Conservation (phyloP, 331 rosid genomes). For the Rhamnella rubrinervis region DNA sequence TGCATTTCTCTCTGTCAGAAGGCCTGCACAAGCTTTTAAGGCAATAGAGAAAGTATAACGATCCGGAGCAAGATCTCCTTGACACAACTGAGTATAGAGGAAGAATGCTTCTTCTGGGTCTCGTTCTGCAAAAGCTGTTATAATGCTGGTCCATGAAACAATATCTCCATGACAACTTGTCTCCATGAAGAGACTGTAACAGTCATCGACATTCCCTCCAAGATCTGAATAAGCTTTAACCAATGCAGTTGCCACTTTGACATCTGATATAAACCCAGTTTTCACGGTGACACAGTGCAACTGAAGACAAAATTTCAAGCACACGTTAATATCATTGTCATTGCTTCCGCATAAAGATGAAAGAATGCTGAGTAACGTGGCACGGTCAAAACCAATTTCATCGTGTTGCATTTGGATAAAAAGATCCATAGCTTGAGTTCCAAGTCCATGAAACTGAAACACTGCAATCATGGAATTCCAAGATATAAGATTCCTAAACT, state of each 20-base stretch:
- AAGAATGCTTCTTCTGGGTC: constrained; percentile 68
- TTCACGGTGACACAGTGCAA: constrained; percentile 66
- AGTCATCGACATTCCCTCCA: constrained; percentile 55
- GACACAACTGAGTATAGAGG: constrained; percentile 59
- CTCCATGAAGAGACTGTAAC: constrained; percentile 69
- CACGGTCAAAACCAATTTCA: constrained; percentile 65
- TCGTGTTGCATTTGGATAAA: constrained; percentile 55
- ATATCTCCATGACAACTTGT: constrained; percentile 52
- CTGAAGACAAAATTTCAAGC: constrained; percentile 47
- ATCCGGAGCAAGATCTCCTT: constrained; percentile 56
- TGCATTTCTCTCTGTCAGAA: constrained; percentile 60
- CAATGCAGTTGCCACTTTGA: constrained; percentile 71
- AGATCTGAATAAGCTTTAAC: constrained; percentile 65
- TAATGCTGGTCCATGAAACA: constrained; percentile 84
- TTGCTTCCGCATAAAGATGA: constrained; percentile 49
- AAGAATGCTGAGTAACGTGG: constrained; percentile 57
- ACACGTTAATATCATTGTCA: constrained; percentile 21
- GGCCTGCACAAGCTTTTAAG: constrained; percentile 73
- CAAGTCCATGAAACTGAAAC: constrained; percentile 61
- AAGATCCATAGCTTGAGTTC: constrained; percentile 48
- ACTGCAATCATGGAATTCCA: constrained; percentile 93
- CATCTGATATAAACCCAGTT: constrained; percentile 52
- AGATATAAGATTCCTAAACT: constrained; percentile 54
- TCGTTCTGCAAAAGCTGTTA: constrained; percentile 56
- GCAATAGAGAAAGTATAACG: constrained; percentile 69